A percentile compares a stretch with the other conserved stretches of the same genome.
Conservation (phyloP, 176 grass and related monocot species). For the Hyparrhenia diplandra region DNA sequence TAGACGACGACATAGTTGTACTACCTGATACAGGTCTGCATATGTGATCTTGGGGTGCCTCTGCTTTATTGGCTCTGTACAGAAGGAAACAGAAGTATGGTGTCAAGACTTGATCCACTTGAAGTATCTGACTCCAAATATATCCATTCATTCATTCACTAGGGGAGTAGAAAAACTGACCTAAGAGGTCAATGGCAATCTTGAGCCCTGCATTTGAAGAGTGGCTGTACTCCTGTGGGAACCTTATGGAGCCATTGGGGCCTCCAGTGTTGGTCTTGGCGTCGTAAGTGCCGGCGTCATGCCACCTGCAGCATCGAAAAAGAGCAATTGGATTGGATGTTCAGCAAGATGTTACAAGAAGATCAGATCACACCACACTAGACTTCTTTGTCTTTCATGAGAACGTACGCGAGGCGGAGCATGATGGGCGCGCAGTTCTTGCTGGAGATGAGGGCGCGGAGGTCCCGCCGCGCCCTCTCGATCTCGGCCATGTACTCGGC, state of each 20-base stretch:
- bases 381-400: background rate
- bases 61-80: constrained; percentile 56
- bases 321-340: background rate
- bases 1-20: background rate
- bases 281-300: constrained; percentile 73
- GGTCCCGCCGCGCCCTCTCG: constrained; percentile 44
- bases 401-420: constrained; percentile 57
- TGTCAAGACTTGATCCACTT: background rate
- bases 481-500: constrained; percentile 48
- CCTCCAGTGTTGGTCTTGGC: constrained; percentile 49
- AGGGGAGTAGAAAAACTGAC: background rate
- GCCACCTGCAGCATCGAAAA: constrained; percentile 39
- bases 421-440: constrained; percentile 60
- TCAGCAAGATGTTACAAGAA: background rate
- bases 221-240: constrained; percentile 48
- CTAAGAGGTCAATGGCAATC: constrained; percentile 69
- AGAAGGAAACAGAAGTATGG: background rate
- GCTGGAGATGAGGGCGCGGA: constrained; percentile 54
- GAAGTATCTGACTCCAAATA: no score
- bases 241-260: constrained; percentile 60
- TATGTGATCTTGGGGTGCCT: constrained; percentile 67
- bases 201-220: constrained; percentile 49
- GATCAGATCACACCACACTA: background rate
- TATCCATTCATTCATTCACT: no score
- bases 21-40: constrained; percentile 76